Conservation (phyloP, 495 filamentous ascomycete species). For the Aspergillus campestris region DNA sequence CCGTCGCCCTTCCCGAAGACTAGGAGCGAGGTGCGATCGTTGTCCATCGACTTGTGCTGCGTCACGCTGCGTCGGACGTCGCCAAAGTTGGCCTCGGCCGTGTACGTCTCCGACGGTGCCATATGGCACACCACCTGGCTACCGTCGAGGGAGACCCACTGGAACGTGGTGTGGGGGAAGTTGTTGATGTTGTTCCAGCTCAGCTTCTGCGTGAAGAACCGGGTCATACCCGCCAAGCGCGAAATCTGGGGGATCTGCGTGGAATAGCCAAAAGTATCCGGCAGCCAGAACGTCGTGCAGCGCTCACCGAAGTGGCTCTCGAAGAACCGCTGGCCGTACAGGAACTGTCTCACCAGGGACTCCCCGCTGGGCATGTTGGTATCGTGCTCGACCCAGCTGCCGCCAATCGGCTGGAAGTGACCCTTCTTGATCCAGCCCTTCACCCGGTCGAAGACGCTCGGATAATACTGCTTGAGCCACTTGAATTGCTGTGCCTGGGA, state of each 20-base stretch:
- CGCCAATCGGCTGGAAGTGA: constrained; percentile 88
- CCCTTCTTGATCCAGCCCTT: constrained; percentile 84
- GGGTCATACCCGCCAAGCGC: constrained; percentile 82
- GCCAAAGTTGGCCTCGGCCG: constrained; percentile 87
- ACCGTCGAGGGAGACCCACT: constrained; percentile 91
- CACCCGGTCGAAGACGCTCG: constrained; percentile 78
- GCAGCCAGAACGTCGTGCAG: constrained; percentile 89
- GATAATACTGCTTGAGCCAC: constrained; percentile 88
- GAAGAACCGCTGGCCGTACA: constrained; percentile 91
- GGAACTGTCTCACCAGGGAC: constrained; percentile 87
- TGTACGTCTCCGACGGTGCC: constrained; percentile 91
- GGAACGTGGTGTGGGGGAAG: constrained; percentile 97
- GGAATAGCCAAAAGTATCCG: constrained; percentile 96
- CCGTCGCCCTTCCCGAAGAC: constrained; percentile 96
- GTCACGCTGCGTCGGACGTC: constrained; percentile 85
- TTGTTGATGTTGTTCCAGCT: constrained; percentile 98
- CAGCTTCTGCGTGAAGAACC: constrained; percentile 96
- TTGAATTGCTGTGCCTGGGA: constrained; percentile 97
- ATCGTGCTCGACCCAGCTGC: constrained; percentile 98
- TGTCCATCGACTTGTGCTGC: constrained; percentile 91
- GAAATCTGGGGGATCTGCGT: constrained; percentile 90
- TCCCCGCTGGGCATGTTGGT: constrained; percentile 96
- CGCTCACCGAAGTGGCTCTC: constrained; percentile 88
- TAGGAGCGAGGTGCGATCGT: constrained; percentile 78
- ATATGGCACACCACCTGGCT: constrained; percentile 97